Evolutionary conservation across 805 yeast genomes (phyloP).

Genomic region (Suhomyces pyralidae): DNA sequence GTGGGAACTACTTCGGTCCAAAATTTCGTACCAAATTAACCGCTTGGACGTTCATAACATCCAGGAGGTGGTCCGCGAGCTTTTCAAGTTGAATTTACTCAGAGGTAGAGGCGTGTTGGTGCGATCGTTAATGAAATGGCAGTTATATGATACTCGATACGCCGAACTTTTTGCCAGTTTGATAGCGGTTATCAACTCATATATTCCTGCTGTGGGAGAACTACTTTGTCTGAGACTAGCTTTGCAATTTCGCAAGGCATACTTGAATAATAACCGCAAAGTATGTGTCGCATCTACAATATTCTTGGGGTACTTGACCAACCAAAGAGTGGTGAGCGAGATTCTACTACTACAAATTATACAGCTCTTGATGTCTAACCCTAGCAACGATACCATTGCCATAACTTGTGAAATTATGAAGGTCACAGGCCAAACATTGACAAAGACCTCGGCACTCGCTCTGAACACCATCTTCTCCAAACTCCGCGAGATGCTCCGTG

Average conservation of each 20-base stretch:
- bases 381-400: conserved; percentile 56
- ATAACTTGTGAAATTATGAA: conserved; percentile 50
- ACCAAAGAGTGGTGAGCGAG: conserved; percentile 50
- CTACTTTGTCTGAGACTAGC: conserved; percentile 52
- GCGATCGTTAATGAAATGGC: conserved; percentile 55
- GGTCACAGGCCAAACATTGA: conserved; percentile 51
- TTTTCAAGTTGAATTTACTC: conserved; percentile 56
- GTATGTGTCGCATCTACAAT: conserved; percentile 41
- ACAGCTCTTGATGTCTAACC: conserved; percentile 35
- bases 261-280: conserved; percentile 43
- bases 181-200: conserved; percentile 58
- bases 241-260: conserved; percentile 55
- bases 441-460: conserved; percentile 42
- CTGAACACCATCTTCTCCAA: conserved; percentile 54
- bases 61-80: conserved; percentile 42
- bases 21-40: conserved; percentile 43
- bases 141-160: conserved; percentile 36
- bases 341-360: conserved; percentile 32
- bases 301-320: conserved; percentile 62
- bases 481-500: conserved; percentile 59
- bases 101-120: conserved; percentile 62
- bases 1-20: conserved; percentile 7
- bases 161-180: conserved; percentile 56
- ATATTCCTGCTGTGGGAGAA: conserved; percentile 67
- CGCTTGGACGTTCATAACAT: conserved; percentile 47